phyloP scores from a whole-genome alignment of 352 stramenopile genomes.

The Albugo candida region DNA sequence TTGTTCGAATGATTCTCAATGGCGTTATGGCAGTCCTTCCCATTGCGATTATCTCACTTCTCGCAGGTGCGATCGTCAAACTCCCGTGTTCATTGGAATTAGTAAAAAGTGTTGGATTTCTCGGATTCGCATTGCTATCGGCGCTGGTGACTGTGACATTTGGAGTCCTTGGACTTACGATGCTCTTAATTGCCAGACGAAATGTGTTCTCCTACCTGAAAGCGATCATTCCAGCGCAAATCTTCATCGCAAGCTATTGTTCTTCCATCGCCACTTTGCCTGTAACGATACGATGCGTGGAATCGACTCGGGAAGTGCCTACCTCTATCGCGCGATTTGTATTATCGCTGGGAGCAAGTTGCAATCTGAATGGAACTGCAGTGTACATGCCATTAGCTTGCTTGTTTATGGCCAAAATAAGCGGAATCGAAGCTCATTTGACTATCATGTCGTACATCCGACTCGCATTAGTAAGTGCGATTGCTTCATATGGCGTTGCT shows the following conservation, averaged over 20 bases:
- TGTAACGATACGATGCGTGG: slow-evolving; percentile 55
- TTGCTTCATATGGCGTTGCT: slow-evolving; percentile 47
- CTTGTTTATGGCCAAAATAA: slow-evolving; percentile 52
- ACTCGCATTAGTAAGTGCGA: slow-evolving; percentile 38
- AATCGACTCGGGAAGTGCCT: slow-evolving; percentile 39
- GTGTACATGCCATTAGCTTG: slow-evolving; percentile 54
- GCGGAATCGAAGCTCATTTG: slow-evolving; percentile 26
- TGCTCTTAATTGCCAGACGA: slow-evolving; percentile 31
- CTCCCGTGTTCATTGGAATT: slow-evolving; percentile 24
- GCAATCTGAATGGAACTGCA: slow-evolving; percentile 53
- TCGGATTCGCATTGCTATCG: slow-evolving; percentile 22
- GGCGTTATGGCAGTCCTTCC: slow-evolving; percentile 43
- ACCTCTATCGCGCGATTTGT: slow-evolving; percentile 36
- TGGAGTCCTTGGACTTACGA: slow-evolving; percentile 22
- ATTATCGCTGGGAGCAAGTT: slow-evolving; percentile 40
- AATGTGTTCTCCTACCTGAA: slow-evolving; percentile 52
- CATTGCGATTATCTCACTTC: slow-evolving; percentile 49
- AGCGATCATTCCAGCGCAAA: slow-evolving; percentile 43
- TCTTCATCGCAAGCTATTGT: slow-evolving; percentile 60
- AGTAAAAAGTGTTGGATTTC: slow-evolving; percentile 25
- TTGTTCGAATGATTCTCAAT: slow-evolving; percentile 54
- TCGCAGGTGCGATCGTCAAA: slow-evolving; percentile 36
- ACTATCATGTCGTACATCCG: slow-evolving; percentile 36
- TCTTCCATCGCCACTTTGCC: slow-evolving; percentile 66
- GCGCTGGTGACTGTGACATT: slow-evolving; percentile 29